Evolutionary conservation across 306 rosid genomes (phyloP), one percentile per base, ranked within the genome.

Genomic region (Acacia acuminata): DNA sequence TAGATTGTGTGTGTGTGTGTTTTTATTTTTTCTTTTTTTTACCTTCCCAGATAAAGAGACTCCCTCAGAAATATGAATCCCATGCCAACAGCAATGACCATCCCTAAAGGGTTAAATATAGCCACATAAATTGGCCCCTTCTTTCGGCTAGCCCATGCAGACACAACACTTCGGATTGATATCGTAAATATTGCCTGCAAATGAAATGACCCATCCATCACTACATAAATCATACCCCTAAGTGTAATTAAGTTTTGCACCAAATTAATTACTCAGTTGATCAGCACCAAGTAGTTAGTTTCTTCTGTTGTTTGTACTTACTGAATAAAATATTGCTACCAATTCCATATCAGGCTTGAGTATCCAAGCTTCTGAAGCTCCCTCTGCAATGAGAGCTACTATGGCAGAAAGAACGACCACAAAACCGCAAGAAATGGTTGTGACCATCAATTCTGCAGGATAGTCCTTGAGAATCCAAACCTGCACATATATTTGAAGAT

Each of bases 91-190:
- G 92, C 92, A 71, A 90, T 73, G 71, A 88, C 88, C 53, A 90
- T 64, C 24, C 86, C 85, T 20, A 88, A 66, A 25, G 92, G 94
- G 6, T 0, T 76, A 45, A 88, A 88, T 82, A 85, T 86, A 3
- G 94, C 82, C 36, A 83, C 91, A 79, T 50, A 88, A 50, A 86
- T 30, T 55, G 94, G 87, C 16, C 91, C 94, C 72, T 86, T 86
- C 84, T 71, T 86, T 1, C 89, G 84, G 32, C 78, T 32, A 51
- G 88, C 91, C 90, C 90, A 86, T 48, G 64, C 0, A 30, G 0
- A 0, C 7, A 83, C 67, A 25, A 85, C 77, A 80, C 73, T 79
- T 51, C 86, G 71, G 24, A 80, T 7, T 14, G 88, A 32, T 20
- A 83, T 51, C 66, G 71, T 16, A 44, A 85, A 88, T 19, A 82